phyloP scores from a whole-genome alignment of 345 rosid genomes.

The Cardiospermum halicacabum region DNA sequence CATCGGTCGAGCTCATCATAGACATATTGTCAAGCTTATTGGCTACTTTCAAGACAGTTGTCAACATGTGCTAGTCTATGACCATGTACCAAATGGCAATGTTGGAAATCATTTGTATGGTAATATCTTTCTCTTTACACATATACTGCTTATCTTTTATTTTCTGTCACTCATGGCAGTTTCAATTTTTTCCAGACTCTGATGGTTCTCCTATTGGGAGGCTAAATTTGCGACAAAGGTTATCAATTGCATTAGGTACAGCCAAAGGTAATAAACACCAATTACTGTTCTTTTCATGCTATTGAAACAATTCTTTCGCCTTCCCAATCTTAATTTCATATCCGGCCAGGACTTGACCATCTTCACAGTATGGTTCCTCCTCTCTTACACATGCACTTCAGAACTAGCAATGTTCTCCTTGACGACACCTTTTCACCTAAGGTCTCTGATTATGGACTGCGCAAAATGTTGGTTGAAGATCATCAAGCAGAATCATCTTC shows the following conservation, averaged over 20 bases:
- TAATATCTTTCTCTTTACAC: constrained; percentile 11
- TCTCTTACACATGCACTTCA: constrained; percentile 44
- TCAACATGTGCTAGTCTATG: constrained; percentile 36
- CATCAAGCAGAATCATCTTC: constrained; percentile 35
- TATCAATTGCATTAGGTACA: constrained; percentile 36
- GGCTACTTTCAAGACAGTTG: constrained; percentile 34
- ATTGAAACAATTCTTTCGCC: neutral
- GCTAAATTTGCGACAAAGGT: constrained; percentile 35
- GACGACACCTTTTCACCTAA: constrained; percentile 33
- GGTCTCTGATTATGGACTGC: constrained; percentile 41
- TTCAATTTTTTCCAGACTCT: constrained; percentile 22
- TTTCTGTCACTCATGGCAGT: neutral
- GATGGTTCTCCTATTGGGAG: constrained; percentile 39
- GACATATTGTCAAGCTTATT: constrained; percentile 37
- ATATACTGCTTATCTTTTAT: too few species aligned
- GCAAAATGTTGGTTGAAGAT: constrained; percentile 19
- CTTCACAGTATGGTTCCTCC: constrained; percentile 47
- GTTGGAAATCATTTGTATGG: constrained; percentile 38
- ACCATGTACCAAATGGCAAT: constrained; percentile 35
- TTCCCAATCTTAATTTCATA: constrained; percentile 5
- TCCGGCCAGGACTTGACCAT: constrained; percentile 38
- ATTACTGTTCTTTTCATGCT: neutral
- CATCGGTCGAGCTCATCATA: constrained; percentile 27
- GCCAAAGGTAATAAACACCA: constrained; percentile 31
- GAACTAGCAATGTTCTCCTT: constrained; percentile 40